Evolutionary conservation across 768 basidiomycete genomes (phyloP).

Genomic region (Mycena metata): DNA sequence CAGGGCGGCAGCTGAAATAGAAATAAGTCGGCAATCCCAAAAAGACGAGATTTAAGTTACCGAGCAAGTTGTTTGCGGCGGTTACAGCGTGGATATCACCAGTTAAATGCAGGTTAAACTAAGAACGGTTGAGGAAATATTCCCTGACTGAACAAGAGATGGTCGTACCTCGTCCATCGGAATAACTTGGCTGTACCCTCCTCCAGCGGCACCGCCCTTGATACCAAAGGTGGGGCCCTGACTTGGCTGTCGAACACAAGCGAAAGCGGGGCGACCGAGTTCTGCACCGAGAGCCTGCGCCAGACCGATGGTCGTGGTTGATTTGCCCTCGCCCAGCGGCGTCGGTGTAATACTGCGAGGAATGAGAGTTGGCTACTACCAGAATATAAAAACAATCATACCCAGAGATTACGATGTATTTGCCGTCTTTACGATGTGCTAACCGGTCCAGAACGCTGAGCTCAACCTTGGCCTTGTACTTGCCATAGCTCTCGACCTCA

Average conservation of each 20-base stretch:
- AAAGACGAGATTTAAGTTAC: conserved; percentile 50
- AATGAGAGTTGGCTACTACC: not conserved
- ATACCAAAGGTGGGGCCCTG: conserved; percentile 99
- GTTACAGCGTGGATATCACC: conserved; percentile 99
- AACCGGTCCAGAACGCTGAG: conserved; percentile 89
- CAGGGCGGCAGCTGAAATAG: conserved; percentile 84
- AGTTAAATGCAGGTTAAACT: conserved; percentile 97
- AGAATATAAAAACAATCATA: conserved; percentile 49
- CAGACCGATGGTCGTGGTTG: conserved; percentile 96
- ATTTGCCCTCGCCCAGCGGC: conserved; percentile 97
- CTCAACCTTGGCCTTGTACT: conserved; percentile 98
- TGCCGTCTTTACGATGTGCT: conserved; percentile 88
- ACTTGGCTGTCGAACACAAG: conserved; percentile 97
- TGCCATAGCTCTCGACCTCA: conserved; percentile 94
- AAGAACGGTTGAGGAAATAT: conserved; percentile 20
- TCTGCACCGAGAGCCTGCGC: conserved; percentile 97
- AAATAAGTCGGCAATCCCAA: conserved; percentile 20
- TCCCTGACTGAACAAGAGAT: not conserved
- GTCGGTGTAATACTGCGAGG: conserved; percentile 89
- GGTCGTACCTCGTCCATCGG: conserved; percentile 93
- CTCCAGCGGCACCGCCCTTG: conserved; percentile 98
- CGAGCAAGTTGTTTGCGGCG: conserved; percentile 96
- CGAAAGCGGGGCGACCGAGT: conserved; percentile 91
- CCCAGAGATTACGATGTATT: conserved; percentile 97
- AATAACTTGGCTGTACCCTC: conserved; percentile 98